A percentile compares a stretch with the other conserved stretches of the same genome.
phyloP scores from a whole-genome alignment of 164 flowering plant species.

The Hamamelis virginiana region DNA sequence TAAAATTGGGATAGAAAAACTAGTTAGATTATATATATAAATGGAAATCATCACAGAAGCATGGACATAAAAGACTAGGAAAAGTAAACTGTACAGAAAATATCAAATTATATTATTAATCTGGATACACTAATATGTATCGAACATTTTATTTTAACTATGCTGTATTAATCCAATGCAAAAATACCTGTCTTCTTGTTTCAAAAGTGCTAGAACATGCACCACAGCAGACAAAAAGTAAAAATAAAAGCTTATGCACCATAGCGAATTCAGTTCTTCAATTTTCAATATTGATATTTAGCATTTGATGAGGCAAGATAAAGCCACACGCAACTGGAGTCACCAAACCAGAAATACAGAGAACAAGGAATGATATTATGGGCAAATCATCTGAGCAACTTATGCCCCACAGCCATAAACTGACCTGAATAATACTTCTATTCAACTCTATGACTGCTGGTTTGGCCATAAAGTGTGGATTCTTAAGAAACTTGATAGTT shows the following conservation, averaged over 20 bases:
- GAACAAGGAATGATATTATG: neutral
- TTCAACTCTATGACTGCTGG: slow-evolving; percentile 79
- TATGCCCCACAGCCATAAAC: neutral
- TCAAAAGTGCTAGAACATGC: neutral
- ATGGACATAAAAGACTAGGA: neutral
- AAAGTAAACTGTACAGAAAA: neutral
- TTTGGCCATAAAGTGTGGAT: slow-evolving; percentile 82
- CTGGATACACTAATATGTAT: too few species aligned
- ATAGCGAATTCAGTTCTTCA: neutral
- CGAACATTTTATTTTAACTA: too few species aligned
- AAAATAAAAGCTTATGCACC: neutral
- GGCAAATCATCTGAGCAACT: neutral
- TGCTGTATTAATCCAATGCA: neutral
- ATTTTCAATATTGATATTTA: neutral
- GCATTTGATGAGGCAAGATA: too few species aligned
- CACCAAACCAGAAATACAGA: neutral
- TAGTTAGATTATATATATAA: neutral
- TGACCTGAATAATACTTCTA: slow-evolving; percentile 78
- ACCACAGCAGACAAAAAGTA: neutral
- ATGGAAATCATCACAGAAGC: neutral
- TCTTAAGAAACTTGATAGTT: slow-evolving; percentile 71
- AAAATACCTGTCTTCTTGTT: neutral
- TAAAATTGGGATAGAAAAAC: too few species aligned
- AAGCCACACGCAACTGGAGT: neutral
- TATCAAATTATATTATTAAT: too few species aligned